Conservation (phyloP, 1,284 basidiomycete species). For the Trichosporon faecale region DNA sequence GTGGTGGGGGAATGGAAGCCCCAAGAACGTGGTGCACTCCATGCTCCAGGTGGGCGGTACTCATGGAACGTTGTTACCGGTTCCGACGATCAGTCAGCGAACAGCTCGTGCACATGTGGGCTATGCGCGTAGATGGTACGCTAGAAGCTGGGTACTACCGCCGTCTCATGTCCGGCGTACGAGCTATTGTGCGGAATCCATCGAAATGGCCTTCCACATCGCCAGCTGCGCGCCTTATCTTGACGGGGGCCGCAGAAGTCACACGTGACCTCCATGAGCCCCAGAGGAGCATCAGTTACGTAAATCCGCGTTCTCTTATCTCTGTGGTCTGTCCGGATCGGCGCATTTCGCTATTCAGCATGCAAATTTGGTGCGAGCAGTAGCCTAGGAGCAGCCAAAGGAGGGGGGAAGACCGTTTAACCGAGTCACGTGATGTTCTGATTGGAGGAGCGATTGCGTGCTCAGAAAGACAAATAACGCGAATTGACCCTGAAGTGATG, state of each 20-base stretch:
- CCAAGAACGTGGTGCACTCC: background rate
- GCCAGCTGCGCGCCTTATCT: background rate
- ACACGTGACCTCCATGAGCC: background rate
- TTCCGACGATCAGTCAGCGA: background rate
- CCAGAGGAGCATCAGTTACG: background rate
- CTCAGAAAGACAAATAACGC: background rate
- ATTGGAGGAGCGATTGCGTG: background rate
- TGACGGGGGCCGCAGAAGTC: background rate
- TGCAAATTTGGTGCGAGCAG: background rate
- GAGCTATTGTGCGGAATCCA: too few species aligned
- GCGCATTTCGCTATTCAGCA: background rate
- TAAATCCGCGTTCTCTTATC: background rate
- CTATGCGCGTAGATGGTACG: background rate
- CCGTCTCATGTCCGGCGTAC: too few species aligned
- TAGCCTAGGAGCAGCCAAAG: background rate
- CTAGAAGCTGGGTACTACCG: too few species aligned
- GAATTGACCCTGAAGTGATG: background rate
- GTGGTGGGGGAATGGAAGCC: background rate
- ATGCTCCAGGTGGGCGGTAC: background rate
- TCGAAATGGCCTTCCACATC: background rate
- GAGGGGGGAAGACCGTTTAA: background rate
- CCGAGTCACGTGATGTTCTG: background rate
- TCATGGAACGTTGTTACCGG: background rate
- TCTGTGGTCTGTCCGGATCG: background rate
- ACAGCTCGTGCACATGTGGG: background rate